These are phyloP conservation scores for Mycena rebaudengoi DNA, from an alignment of 768 basidiomycete genomes.

Conservation along the genomic window DNA sequence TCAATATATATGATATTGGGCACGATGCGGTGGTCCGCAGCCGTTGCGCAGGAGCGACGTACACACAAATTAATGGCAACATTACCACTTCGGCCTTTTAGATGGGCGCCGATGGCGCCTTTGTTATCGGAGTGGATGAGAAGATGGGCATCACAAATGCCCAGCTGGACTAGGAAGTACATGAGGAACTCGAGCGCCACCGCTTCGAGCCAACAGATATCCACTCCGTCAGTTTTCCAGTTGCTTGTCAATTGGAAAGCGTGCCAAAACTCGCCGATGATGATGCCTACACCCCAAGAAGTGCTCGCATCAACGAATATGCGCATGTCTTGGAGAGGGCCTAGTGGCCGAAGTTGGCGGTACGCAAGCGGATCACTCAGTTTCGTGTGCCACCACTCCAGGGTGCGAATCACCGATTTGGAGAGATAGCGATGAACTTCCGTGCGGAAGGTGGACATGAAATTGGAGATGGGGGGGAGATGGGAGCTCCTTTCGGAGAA, in stretches of 20 bases:
- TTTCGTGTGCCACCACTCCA: not conserved
- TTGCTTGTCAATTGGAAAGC: constrained; percentile 9
- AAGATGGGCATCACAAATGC: not conserved
- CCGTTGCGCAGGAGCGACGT: constrained; percentile 8
- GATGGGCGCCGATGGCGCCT: constrained; percentile 9
- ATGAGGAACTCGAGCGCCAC: constrained; percentile 12
- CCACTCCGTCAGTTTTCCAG: constrained; percentile 24
- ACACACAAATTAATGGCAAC: constrained; percentile 18
- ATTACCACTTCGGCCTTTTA: constrained; percentile 8
- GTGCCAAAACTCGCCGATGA: constrained; percentile 24
- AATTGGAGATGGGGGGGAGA: constrained; percentile 7
- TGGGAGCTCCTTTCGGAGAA: not conserved
- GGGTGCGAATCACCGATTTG: not conserved
- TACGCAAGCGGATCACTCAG: not conserved
- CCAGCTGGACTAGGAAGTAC: constrained; percentile 12
- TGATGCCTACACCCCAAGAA: constrained; percentile 35
- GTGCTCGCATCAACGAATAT: constrained; percentile 33
- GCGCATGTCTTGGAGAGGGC: not conserved
- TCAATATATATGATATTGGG: constrained; percentile 20
- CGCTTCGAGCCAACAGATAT: constrained; percentile 39
- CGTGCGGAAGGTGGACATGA: constrained; percentile 29
- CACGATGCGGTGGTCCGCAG: not conserved
- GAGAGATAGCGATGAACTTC: constrained; percentile 30
- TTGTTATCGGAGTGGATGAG: constrained; percentile 19
- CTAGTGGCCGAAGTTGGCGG: not conserved